phyloP scores from a whole-genome alignment of 371 early-diverging fungal species.

The Chytridiales sp. region DNA sequence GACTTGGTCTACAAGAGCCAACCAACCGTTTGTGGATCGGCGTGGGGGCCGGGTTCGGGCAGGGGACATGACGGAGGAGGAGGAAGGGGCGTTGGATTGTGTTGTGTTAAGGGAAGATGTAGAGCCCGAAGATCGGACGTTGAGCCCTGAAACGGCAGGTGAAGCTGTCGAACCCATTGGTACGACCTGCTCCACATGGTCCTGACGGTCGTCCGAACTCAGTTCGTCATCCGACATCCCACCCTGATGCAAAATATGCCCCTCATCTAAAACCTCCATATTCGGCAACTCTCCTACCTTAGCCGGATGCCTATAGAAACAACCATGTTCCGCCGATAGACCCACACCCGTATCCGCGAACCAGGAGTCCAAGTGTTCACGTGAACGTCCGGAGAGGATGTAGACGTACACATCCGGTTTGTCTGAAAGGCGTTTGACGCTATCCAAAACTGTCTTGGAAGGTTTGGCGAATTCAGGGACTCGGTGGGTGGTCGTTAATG shows the following conservation, averaged over 20 bases:
- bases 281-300: no score
- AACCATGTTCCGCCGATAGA: conserved; percentile 92
- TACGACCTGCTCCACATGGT: no score
- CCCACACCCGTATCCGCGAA: conserved; percentile 84
- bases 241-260: no score
- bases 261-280: no score
- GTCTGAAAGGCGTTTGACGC: conserved; percentile 65
- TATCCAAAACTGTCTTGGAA: conserved; percentile 62
- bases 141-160: no score
- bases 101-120: no score
- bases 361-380: conserved; percentile 80
- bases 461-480: conserved; percentile 90
- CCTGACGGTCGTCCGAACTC: no score
- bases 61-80: no score
- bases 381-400: conserved; percentile 74
- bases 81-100: conserved; percentile 1
- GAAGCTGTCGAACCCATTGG: background rate
- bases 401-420: conserved; percentile 88
- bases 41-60: conserved; percentile 24
- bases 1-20: conserved; percentile 73
- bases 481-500: conserved; percentile 77
- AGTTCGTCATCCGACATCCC: no score
- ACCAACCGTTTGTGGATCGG: conserved; percentile 62
- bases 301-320: conserved; percentile 83
- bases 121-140: no score